These are phyloP conservation scores for Tetradesmus obliquus DNA, from an alignment of 139 green algal genomes.

Conservation along the genomic window DNA sequence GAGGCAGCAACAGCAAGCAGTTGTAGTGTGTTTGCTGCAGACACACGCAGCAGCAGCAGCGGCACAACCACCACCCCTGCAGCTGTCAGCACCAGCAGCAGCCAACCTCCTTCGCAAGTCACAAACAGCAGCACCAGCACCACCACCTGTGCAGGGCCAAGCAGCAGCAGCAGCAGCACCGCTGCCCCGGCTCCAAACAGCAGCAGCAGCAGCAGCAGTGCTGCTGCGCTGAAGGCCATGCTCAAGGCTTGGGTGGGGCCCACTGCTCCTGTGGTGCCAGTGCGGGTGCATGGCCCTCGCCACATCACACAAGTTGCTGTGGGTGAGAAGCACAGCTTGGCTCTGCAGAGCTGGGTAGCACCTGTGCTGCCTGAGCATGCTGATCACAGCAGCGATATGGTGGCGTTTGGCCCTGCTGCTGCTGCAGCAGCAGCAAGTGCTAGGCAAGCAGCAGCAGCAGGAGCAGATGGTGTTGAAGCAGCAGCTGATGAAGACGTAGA, in stretches of 20 bases:
- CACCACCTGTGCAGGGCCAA: background rate
- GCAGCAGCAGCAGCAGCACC: conserved; percentile 32
- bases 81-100: background rate
- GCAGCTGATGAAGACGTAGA: background rate
- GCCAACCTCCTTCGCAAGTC: background rate
- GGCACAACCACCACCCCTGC: background rate
- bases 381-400: conserved; percentile 1
- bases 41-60: conserved; percentile 6
- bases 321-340: conserved; percentile 94
- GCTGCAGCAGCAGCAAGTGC: conserved; percentile 9
- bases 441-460: background rate
- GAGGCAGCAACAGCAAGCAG: conserved; percentile 4
- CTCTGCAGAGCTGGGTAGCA: conserved; percentile 75
- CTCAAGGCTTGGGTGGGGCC: conserved; percentile 33
- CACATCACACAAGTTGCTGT: conserved; percentile 60
- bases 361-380: conserved; percentile 56
- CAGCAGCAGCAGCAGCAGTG: conserved; percentile 25
- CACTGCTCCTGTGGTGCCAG: conserved; percentile 11
- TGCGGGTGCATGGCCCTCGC: conserved; percentile 7
- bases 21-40: background rate
- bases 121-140: background rate
- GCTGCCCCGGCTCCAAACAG: background rate
- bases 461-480: background rate
- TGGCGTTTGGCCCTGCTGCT: conserved; percentile 20
- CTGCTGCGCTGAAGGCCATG: background rate